These are phyloP conservation scores for Colletotrichum nymphaeae DNA, from an alignment of 2,329 filamentous ascomycete species.

Conservation along the genomic window DNA sequence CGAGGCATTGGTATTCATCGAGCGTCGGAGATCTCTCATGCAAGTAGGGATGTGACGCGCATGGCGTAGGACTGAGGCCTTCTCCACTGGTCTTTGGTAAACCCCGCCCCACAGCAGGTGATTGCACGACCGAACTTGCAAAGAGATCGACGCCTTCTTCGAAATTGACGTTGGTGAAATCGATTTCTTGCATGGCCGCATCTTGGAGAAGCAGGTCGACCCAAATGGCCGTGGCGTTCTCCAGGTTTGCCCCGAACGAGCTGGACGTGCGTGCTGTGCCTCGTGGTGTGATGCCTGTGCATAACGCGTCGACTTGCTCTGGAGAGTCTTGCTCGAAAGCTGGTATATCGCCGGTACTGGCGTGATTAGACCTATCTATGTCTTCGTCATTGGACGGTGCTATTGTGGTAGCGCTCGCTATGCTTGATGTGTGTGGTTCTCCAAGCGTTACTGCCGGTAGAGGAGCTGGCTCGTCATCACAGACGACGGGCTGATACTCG, in stretches of 20 bases:
- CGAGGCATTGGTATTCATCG: constrained; percentile 4
- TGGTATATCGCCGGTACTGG: not conserved
- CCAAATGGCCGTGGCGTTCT: constrained; percentile 31
- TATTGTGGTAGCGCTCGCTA: not conserved
- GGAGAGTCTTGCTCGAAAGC: not conserved
- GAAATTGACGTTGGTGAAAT: constrained; percentile 1
- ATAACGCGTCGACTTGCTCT: not conserved
- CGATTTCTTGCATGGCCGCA: constrained; percentile 18
- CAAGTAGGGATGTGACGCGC: constrained; percentile 8
- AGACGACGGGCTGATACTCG: not conserved
- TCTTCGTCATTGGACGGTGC: not conserved
- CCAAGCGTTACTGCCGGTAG: not conserved
- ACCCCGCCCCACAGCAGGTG: not conserved
- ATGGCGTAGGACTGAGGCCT: not conserved
- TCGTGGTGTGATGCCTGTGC: constrained; percentile 1
- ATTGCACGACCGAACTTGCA: constrained; percentile 10
- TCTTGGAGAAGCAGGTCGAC: constrained; percentile 27
- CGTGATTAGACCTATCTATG: not conserved
- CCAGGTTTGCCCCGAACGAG: constrained; percentile 17
- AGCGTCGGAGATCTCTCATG: not conserved
- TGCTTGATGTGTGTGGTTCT: not conserved
- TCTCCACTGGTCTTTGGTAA: not conserved
- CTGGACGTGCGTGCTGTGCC: constrained; percentile 4
- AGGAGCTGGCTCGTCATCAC: not conserved
- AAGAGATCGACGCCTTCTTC: constrained; percentile 1